A percentile compares a stretch with the other conserved stretches of the same genome.
These are phyloP conservation scores for Pharnaceum exiguum DNA, from an alignment of 148 eudicot species.

Conservation along the genomic window DNA sequence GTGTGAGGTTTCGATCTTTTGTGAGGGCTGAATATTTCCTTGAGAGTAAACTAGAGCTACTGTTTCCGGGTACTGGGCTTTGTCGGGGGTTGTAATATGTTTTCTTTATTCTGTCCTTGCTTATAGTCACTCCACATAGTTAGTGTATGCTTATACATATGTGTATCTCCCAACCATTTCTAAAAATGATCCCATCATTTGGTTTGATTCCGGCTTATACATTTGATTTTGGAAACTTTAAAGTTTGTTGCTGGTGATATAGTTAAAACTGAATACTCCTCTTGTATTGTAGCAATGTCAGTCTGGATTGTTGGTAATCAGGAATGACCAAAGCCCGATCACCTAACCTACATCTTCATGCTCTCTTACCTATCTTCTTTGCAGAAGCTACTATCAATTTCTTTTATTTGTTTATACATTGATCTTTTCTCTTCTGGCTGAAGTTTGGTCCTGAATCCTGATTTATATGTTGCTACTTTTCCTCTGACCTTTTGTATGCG, in stretches of 20 bases:
- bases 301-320: no score
- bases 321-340: no score
- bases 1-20: slow-evolving; percentile 10
- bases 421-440: no score
- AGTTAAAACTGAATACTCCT: background rate
- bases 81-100: slow-evolving; percentile 14
- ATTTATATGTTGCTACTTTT: no score
- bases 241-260: slow-evolving; percentile 5
- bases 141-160: slow-evolving; percentile 26
- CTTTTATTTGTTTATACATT: no score
- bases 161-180: slow-evolving; percentile 21
- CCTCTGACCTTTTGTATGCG: no score
- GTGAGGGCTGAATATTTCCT: slow-evolving; percentile 15
- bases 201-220: slow-evolving; percentile 20
- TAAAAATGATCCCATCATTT: slow-evolving; percentile 18
- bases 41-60: slow-evolving; percentile 19
- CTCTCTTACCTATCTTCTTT: no score
- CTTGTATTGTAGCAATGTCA: background rate
- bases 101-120: slow-evolving; percentile 13
- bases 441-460: no score
- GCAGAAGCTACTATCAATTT: no score
- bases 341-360: no score
- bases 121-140: slow-evolving; percentile 8
- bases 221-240: slow-evolving; percentile 13
- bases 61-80: slow-evolving; percentile 26